Base-by-base conservation (phyloP, 176 grass and related monocot species). In the Carex littledalei region DNA sequence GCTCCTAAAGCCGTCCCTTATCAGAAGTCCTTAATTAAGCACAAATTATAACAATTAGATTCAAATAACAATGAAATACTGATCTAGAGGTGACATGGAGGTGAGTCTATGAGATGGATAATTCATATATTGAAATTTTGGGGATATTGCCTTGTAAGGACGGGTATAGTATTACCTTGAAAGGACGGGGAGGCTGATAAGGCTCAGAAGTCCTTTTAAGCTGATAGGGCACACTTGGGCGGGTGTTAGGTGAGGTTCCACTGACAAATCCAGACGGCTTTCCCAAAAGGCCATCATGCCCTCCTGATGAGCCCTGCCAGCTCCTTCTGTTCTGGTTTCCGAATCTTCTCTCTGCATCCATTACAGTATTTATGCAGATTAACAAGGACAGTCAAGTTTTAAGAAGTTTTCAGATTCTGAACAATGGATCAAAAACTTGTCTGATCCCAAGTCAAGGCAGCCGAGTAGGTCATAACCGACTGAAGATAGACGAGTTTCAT, bases 161-260 rank as follows among this genome's bases (percentile, higher is more conserved):
- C 13, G 54, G 20, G 49, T 20, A 31, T 29, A 15, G 29, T 26
- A 76, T 43, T 74, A 97, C 90, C 90, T 94, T 94, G 84, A 78
- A 92, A 80, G 90, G 90, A 54, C 97, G 97, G 43, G 97, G 97
- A 83, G 97, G 97, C 57, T 99, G 97, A 86, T 99, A 99, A 67
- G 93, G 93, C 79, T 96, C 88, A 73, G 90, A 84, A 81, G 64
- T 88, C 87, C 59, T 96, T 67, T 91, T 99, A 58, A 90, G 67
- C 61, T 96, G 90, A 91, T 87, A 87, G 1, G 86, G 24, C 3
- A 43, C 75, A 63, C 35, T 91, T 35, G 85, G 86, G 81, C 67
- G 89, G 87, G 87, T 90, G 73, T 93, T 95, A 4, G 84, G 41
- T 81, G 80, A 53, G 20, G 85, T 85, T 21, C 89, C 67, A 61